These are phyloP conservation scores for Hibiscus syriacus DNA, from an alignment of 345 rosid genomes.

Conservation along the genomic window DNA sequence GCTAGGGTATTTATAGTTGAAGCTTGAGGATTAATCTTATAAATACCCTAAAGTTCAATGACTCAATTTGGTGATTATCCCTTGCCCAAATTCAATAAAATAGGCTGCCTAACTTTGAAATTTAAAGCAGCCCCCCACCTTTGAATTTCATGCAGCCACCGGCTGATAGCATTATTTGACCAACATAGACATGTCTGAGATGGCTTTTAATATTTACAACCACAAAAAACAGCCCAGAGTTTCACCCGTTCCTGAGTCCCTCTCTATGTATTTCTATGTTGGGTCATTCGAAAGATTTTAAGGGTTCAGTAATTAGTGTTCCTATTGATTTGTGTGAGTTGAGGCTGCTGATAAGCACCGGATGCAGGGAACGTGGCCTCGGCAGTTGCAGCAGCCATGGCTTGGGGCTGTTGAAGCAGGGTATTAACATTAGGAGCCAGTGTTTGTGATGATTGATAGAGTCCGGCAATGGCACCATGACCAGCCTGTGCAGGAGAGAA, in stretches of 20 bases:
- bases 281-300: background rate
- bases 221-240: conserved; percentile 22
- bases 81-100: too few species aligned
- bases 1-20: too few species aligned
- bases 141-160: too few species aligned
- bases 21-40: too few species aligned
- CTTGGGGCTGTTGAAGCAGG: conserved; percentile 41
- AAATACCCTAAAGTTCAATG: too few species aligned
- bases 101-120: too few species aligned
- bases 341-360: conserved; percentile 44
- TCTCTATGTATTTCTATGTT: conserved; percentile 9
- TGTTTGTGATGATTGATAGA: conserved; percentile 50
- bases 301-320: conserved; percentile 33
- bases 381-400: conserved; percentile 28
- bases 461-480: conserved; percentile 47
- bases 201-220: conserved; percentile 42
- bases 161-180: too few species aligned
- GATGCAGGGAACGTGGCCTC: conserved; percentile 34
- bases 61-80: too few species aligned
- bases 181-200: too few species aligned
- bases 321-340: conserved; percentile 41
- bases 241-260: background rate
- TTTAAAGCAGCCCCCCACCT: too few species aligned
- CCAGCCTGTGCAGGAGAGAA: conserved; percentile 56
- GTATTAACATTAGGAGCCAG: conserved; percentile 38